A percentile compares a stretch with the other conserved stretches of the same genome.
These are phyloP conservation scores for Phytophthora pisi DNA, from an alignment of 352 stramenopile genomes.

Conservation along the genomic window DNA sequence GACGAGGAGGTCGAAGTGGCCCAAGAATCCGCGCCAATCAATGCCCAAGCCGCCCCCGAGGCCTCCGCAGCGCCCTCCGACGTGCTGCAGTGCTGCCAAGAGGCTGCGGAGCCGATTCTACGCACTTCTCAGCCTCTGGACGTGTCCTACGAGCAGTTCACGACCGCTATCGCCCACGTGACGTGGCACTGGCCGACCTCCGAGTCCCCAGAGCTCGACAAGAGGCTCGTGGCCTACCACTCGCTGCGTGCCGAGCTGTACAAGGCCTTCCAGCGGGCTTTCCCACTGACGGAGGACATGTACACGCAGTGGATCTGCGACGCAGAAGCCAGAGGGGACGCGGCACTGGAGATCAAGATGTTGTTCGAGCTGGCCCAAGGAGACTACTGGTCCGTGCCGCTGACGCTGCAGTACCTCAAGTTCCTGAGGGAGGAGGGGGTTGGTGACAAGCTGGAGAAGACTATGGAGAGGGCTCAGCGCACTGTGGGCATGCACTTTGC, in stretches of 20 bases:
- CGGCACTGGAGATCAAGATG: constrained; percentile 12
- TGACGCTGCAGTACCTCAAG: constrained; percentile 47
- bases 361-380: constrained; percentile 46
- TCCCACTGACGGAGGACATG: constrained; percentile 64
- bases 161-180: constrained; percentile 39
- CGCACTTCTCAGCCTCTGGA: constrained; percentile 3
- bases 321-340: constrained; percentile 8
- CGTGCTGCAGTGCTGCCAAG: constrained; percentile 31
- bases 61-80: not conserved
- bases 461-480: constrained; percentile 39
- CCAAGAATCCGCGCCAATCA: not conserved
- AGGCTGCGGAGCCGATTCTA: constrained; percentile 17
- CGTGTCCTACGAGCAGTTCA: constrained; percentile 48
- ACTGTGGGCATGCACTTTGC: constrained; percentile 61
- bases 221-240: constrained; percentile 24
- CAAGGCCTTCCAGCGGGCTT: constrained; percentile 51
- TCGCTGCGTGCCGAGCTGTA: constrained; percentile 44
- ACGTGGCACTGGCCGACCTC: constrained; percentile 35
- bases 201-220: constrained; percentile 14
- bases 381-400: constrained; percentile 67
- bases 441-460: constrained; percentile 29
- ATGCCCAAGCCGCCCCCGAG: not conserved
- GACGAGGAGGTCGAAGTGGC: constrained; percentile 24
- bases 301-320: constrained; percentile 63
- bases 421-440: constrained; percentile 42